Percentiles rank a stretch among this genome's conserved stretches.
These are phyloP conservation scores for Corchorus capsularis DNA, from an alignment of 345 rosid species.

Conservation along the genomic window DNA sequence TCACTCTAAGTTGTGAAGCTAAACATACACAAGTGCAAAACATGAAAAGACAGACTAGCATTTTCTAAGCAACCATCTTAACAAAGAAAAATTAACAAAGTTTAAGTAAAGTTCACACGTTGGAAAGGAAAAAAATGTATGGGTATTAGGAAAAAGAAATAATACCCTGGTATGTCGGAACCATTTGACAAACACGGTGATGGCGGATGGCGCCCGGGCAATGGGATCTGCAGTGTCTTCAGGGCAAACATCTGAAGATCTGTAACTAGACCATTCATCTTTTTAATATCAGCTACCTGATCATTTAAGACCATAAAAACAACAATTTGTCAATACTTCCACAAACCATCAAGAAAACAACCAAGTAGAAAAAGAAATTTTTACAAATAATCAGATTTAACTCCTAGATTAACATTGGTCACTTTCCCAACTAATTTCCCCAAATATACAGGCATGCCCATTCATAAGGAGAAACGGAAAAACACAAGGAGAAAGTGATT, in stretches of 20 bases:
- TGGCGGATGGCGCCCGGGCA: slow-evolving; percentile 89
- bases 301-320: slow-evolving; percentile 9
- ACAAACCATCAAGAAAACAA: neutral
- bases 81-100: neutral
- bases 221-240: slow-evolving; percentile 67
- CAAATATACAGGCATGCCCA: neutral
- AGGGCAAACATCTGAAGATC: slow-evolving; percentile 96
- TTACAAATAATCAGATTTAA: neutral
- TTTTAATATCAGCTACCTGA: slow-evolving; percentile 84
- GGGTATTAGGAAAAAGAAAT: neutral
- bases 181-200: slow-evolving; percentile 55
- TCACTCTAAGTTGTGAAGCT: neutral
- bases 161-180: slow-evolving; percentile 49
- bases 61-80: slow-evolving; percentile 5
- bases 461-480: neutral
- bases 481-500: neutral
- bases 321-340: neutral
- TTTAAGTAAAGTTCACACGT: neutral
- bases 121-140: neutral
- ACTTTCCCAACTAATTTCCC: neutral
- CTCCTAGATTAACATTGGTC: neutral
- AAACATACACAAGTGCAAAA: neutral
- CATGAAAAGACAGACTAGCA: neutral
- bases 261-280: slow-evolving; percentile 76
- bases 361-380: neutral